Conservation (phyloP, 768 basidiomycete species). For the Tulasnella sp. region DNA sequence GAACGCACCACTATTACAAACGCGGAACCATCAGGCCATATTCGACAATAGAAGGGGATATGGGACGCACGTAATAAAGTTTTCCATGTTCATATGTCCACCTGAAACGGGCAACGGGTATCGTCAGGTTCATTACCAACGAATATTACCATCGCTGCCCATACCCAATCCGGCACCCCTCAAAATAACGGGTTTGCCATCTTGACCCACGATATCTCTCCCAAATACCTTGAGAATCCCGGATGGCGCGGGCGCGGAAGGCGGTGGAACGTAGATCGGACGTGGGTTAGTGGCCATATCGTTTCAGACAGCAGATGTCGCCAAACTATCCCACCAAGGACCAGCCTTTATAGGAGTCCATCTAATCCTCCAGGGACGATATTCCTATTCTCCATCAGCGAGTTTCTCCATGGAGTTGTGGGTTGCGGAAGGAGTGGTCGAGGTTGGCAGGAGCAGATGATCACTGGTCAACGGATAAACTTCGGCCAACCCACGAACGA, state of each 20-base stretch:
- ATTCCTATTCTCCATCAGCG: no score
- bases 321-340: no score
- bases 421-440: no score
- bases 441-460: no score
- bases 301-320: no score
- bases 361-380: no score
- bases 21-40: not conserved
- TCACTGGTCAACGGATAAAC: no score
- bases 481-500: no score
- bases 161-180: conserved; percentile 51
- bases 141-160: not conserved
- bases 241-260: conserved; percentile 12
- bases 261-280: conserved; percentile 11
- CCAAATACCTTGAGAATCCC: conserved; percentile 32
- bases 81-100: conserved; percentile 70
- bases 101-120: conserved; percentile 21
- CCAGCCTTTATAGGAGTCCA: no score
- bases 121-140: conserved; percentile 21
- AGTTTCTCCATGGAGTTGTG: no score
- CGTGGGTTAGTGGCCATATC: not conserved
- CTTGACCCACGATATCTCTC: conserved; percentile 45
- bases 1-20: no score
- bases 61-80: conserved; percentile 27
- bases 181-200: conserved; percentile 46
- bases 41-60: conserved; percentile 38